phyloP scores from a whole-genome alignment of 306 rosid species.

The Neltuma alba region DNA sequence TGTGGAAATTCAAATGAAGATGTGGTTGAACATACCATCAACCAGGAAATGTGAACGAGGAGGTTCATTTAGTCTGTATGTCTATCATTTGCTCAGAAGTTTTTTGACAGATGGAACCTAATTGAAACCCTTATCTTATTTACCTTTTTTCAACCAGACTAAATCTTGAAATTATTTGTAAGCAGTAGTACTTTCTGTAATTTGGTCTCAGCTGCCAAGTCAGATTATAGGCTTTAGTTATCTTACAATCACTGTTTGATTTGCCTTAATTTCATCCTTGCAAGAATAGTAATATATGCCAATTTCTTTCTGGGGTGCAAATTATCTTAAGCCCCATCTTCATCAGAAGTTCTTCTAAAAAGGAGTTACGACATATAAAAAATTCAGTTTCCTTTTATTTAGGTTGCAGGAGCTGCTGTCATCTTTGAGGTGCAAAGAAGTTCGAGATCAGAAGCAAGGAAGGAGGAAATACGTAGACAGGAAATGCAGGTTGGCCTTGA shows the following conservation, averaged over 20 bases:
- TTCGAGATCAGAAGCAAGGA: constrained; percentile 53
- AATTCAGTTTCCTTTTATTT: constrained; percentile 25
- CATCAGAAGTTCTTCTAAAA: constrained; percentile 16
- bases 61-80: not conserved
- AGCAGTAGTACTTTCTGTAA: not conserved
- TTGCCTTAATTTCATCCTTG: not conserved
- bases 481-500: constrained; percentile 46
- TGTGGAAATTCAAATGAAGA: not conserved
- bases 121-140: not conserved
- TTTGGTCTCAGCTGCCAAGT: constrained; percentile 21
- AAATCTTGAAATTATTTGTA: not conserved
- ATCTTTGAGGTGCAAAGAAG: constrained; percentile 58
- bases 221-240: not conserved
- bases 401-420: constrained; percentile 55
- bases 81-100: not conserved
- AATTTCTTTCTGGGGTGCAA: not conserved
- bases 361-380: not conserved
- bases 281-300: constrained; percentile 5
- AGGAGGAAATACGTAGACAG: constrained; percentile 48
- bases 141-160: not conserved
- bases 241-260: constrained; percentile 23
- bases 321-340: not conserved
- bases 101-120: not conserved
- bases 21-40: constrained; percentile 4
- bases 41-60: not conserved